phyloP scores from a whole-genome alignment of 257 asterid genomes.

The Petrea volubilis region DNA sequence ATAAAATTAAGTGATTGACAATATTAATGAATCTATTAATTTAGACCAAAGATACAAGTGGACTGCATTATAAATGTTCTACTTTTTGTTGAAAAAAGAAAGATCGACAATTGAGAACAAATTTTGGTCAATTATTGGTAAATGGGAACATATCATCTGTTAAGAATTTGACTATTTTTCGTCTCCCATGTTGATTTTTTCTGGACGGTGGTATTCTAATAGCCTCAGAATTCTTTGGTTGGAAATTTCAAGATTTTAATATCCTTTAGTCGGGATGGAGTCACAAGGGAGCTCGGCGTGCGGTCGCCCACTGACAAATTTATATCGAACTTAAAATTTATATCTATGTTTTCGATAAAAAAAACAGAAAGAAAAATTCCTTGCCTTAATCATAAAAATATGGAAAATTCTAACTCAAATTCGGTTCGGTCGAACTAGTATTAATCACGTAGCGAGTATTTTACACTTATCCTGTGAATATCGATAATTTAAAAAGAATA shows the following conservation, averaged over 20 bases:
- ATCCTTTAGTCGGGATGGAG: no score
- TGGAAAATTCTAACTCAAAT: no score
- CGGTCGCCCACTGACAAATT: no score
- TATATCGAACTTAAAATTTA: not conserved
- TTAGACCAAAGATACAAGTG: not conserved
- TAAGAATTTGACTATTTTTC: not conserved
- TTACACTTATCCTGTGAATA: no score
- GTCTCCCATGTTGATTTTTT: not conserved
- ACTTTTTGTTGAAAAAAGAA: not conserved
- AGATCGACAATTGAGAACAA: not conserved
- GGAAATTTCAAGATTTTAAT: not conserved
- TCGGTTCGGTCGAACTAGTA: no score
- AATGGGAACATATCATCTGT: conserved; percentile 22
- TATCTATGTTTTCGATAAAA: no score
- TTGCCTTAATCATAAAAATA: no score
- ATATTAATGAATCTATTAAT: not conserved
- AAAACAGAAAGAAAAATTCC: no score
- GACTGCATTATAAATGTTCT: not conserved
- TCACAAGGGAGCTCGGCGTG: no score
- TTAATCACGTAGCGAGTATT: no score
- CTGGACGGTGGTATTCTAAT: conserved; percentile 29
- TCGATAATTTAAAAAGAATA: no score
- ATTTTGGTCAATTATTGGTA: conserved; percentile 4
- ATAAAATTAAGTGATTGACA: not conserved
- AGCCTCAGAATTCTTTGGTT: not conserved